Conservation (phyloP, 352 stramenopile species). For the Phytophthora pini region DNA sequence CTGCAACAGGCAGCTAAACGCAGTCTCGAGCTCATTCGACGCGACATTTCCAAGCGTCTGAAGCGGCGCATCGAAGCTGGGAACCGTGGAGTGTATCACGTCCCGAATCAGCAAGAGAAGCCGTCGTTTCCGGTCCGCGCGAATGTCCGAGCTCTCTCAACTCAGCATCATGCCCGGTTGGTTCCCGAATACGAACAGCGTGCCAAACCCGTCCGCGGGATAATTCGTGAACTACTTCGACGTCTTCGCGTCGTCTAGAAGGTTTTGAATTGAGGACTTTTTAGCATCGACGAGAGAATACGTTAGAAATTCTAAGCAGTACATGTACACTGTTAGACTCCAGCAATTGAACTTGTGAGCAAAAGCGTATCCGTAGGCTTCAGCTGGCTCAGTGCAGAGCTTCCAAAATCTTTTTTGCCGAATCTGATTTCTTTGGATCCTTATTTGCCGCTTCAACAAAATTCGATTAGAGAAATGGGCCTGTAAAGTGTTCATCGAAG, state of each 20-base stretch:
- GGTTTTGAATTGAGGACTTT: background rate
- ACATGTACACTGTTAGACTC: too few relatives aligned
- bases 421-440: background rate
- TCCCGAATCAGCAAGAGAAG: conserved; percentile 18
- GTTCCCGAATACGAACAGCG: conserved; percentile 12
- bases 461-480: background rate
- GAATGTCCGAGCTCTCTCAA: conserved; percentile 16
- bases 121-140: conserved; percentile 25
- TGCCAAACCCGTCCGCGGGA: conserved; percentile 5
- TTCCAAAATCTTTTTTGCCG: too few relatives aligned
- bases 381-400: too few relatives aligned
- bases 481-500: too few relatives aligned
- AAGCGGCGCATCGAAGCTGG: conserved; percentile 23
- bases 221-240: conserved; percentile 22
- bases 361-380: too few relatives aligned
- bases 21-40: conserved; percentile 26
- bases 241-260: conserved; percentile 4
- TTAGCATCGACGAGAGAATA: conserved; percentile 1
- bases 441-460: conserved; percentile 9
- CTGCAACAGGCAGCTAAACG: conserved; percentile 28
- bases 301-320: too few relatives aligned
- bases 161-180: background rate
- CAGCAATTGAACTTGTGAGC: too few relatives aligned
- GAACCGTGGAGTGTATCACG: conserved; percentile 17
- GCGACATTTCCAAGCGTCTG: conserved; percentile 27